phyloP scores from a whole-genome alignment of 2,329 filamentous ascomycete species.

The Diaporthe vaccinii region DNA sequence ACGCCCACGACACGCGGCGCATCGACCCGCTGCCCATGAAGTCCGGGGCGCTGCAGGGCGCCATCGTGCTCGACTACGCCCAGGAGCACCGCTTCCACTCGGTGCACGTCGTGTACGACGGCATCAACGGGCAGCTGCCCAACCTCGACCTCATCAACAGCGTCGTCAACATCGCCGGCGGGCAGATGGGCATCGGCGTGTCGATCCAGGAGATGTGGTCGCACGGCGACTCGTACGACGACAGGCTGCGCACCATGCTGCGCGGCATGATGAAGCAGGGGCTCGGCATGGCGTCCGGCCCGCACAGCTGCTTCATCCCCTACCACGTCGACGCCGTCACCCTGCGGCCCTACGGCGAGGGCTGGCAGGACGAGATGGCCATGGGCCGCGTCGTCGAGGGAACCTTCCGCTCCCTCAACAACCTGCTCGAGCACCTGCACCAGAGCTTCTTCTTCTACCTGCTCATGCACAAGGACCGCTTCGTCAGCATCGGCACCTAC shows the following conservation, averaged over 20 bases:
- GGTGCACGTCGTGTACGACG: constrained; percentile 93
- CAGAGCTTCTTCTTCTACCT: constrained; percentile 99
- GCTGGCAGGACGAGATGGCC: constrained; percentile 98
- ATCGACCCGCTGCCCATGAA: constrained; percentile 88
- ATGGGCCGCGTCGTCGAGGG: constrained; percentile 92
- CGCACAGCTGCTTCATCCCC: constrained; percentile 95
- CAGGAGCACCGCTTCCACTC: constrained; percentile 87
- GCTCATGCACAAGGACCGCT: constrained; percentile 89
- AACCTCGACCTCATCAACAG: constrained; percentile 98
- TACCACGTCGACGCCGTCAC: constrained; percentile 98
- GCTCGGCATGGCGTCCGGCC: constrained; percentile 87
- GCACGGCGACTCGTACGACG: constrained; percentile 83
- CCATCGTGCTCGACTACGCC: constrained; percentile 93
- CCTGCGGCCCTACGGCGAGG: constrained; percentile 87
- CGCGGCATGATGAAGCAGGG: constrained; percentile 94
- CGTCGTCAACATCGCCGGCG: constrained; percentile 85
- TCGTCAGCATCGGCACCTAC: constrained; percentile 98
- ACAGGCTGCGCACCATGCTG: constrained; percentile 88
- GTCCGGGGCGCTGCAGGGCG: constrained; percentile 92
- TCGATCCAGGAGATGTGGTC: constrained; percentile 88
- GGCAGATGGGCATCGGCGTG: constrained; percentile 91
- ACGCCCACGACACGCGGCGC: constrained; percentile 79
- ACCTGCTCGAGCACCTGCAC: constrained; percentile 94
- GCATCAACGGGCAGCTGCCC: constrained; percentile 93
- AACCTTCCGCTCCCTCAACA: constrained; percentile 93